phyloP scores from a whole-genome alignment of 805 yeast genomes.

The Ascoidea asiatica region DNA sequence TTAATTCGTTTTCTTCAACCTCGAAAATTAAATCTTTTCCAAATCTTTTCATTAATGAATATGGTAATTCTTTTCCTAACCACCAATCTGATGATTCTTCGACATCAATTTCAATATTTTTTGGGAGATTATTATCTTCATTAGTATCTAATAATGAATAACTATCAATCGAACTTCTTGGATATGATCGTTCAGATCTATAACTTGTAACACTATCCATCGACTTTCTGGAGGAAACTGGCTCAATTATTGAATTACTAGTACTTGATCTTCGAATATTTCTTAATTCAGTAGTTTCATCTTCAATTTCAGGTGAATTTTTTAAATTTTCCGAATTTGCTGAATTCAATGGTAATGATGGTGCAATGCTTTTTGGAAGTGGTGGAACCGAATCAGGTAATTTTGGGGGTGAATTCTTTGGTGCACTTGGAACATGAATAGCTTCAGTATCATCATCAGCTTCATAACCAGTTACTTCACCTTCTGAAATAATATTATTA shows the following conservation, averaged over 20 bases:
- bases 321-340: background rate
- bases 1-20: conserved; percentile 41
- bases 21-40: conserved; percentile 47
- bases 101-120: conserved; percentile 17
- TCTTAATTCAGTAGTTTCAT: background rate
- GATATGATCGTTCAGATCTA: background rate
- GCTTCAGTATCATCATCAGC: conserved; percentile 6
- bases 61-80: conserved; percentile 46
- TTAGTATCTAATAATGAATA: background rate
- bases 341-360: conserved; percentile 4
- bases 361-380: conserved; percentile 11
- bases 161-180: background rate
- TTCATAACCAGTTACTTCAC: conserved; percentile 3
- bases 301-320: no score
- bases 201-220: background rate
- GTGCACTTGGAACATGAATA: conserved; percentile 6
- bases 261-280: background rate
- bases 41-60: conserved; percentile 24
- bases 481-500: background rate
- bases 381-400: conserved; percentile 8
- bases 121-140: background rate
- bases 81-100: conserved; percentile 48
- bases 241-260: no score
- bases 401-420: conserved; percentile 8
- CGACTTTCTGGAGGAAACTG: no score